A percentile compares a stretch with the other conserved stretches of the same genome.
Conservation (phyloP, 495 filamentous ascomycete genomes). For the Podospora australis region DNA sequence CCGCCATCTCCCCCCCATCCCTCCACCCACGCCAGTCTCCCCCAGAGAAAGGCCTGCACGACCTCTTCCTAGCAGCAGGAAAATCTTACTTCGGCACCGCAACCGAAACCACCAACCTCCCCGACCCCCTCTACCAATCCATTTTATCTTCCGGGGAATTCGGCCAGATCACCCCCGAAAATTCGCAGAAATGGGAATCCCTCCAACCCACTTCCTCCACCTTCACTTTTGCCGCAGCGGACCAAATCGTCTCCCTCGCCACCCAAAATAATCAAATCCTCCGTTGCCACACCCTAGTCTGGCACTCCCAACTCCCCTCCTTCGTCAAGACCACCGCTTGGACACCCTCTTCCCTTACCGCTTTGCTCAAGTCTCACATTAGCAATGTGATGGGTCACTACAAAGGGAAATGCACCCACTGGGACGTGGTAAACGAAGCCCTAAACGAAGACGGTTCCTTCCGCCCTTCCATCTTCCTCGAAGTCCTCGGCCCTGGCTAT, state of each 20-base stretch:
- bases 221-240: conserved; percentile 47
- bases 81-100: conserved; percentile 55
- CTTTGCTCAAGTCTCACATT: conserved; percentile 40
- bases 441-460: conserved; percentile 39
- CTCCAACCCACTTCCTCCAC: conserved; percentile 32
- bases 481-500: conserved; percentile 40
- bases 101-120: conserved; percentile 44
- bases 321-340: conserved; percentile 47
- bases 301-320: conserved; percentile 53
- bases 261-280: conserved; percentile 48
- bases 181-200: conserved; percentile 51
- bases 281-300: conserved; percentile 57
- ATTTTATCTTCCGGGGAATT: conserved; percentile 49
- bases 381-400: conserved; percentile 48
- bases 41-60: conserved; percentile 35
- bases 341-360: conserved; percentile 46
- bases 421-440: conserved; percentile 54
- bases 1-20: background rate
- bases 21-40: conserved; percentile 15
- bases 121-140: conserved; percentile 43
- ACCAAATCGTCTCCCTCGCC: conserved; percentile 46
- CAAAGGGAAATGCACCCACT: conserved; percentile 41
- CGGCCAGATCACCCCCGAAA: conserved; percentile 53
- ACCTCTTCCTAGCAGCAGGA: conserved; percentile 47
- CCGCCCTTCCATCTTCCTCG: conserved; percentile 34